phyloP scores from a whole-genome alignment of 768 basidiomycete genomes.

The Auricularia heimuer region DNA sequence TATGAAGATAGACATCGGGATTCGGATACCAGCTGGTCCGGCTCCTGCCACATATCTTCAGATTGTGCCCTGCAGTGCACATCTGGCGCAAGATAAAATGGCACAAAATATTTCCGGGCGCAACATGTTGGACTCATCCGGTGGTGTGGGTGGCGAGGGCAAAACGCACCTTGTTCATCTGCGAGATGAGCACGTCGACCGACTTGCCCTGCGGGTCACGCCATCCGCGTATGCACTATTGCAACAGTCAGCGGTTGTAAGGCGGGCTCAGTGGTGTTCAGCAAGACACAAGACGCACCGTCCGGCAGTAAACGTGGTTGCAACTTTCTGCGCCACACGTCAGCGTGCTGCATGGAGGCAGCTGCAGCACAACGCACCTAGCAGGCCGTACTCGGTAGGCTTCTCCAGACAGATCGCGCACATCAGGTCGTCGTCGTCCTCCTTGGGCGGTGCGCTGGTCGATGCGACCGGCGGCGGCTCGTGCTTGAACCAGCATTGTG shows the following conservation, averaged over 20 bases:
- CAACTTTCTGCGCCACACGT: conserved; percentile 44
- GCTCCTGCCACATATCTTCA: too few species aligned
- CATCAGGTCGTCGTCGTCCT: conserved; percentile 35
- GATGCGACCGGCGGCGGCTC: conserved; percentile 17
- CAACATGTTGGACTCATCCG: too few species aligned
- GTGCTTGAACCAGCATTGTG: conserved; percentile 70
- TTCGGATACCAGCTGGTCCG: too few species aligned
- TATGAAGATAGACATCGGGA: too few species aligned
- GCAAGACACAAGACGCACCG: conserved; percentile 30
- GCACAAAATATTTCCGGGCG: too few species aligned
- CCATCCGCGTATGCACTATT: conserved; percentile 73
- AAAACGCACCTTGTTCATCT: conserved; percentile 39
- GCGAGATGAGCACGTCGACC: conserved; percentile 40
- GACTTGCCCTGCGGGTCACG: conserved; percentile 49
- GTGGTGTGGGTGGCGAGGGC: not conserved
- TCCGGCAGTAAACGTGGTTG: conserved; percentile 68
- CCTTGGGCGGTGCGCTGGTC: conserved; percentile 10
- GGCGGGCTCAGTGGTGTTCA: not conserved
- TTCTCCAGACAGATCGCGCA: conserved; percentile 73
- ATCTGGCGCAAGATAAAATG: too few species aligned
- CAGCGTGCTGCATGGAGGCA: not conserved
- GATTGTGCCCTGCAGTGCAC: too few species aligned
- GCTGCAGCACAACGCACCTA: conserved; percentile 34
- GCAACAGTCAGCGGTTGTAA: conserved; percentile 5
- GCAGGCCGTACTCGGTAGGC: conserved; percentile 56